A percentile compares a stretch with the other conserved stretches of the same genome.
Evolutionary conservation across 176 grass and related monocot genomes (phyloP).

Genomic region (Hordeum marinum): DNA sequence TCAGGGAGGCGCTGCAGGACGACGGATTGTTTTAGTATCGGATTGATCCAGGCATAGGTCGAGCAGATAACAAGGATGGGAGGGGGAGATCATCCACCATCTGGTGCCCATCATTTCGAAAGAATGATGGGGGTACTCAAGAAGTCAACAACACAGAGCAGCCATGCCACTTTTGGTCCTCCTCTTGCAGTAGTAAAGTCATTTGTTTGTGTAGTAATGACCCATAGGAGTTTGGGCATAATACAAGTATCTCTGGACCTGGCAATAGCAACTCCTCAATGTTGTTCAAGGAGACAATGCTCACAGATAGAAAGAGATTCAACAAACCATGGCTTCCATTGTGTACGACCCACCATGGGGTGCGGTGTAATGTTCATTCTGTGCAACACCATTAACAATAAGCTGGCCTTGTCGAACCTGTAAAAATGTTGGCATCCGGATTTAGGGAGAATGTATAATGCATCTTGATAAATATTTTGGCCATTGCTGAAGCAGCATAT

Average conservation of each 20-base stretch:
- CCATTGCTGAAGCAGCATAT: not conserved
- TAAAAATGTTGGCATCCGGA: not conserved
- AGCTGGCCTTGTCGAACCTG: constrained; percentile 46
- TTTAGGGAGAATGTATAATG: not conserved
- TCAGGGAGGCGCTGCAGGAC: constrained; percentile 44
- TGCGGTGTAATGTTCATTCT: constrained; percentile 28
- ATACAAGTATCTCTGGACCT: constrained; percentile 39
- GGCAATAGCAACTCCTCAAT: constrained; percentile 63
- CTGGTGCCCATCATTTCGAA: constrained; percentile 25
- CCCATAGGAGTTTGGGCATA: constrained; percentile 20
- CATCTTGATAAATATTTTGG: not conserved
- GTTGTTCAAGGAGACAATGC: constrained; percentile 64
- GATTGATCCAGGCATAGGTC: not conserved
- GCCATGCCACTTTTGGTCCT: constrained; percentile 49
- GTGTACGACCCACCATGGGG: constrained; percentile 10
- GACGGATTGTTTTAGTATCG: constrained; percentile 5
- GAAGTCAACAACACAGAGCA: constrained; percentile 65
- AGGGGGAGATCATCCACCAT: constrained; percentile 52
- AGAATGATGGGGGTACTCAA: constrained; percentile 38
- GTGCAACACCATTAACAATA: constrained; percentile 47
- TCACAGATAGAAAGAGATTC: constrained; percentile 21
- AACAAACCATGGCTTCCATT: constrained; percentile 56
- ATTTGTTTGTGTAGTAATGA: constrained; percentile 15
- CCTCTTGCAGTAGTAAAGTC: constrained; percentile 8
- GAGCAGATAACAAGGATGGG: not conserved